Conservation (phyloP, 2,329 filamentous ascomycete species). For the Colletotrichum orbiculare region DNA sequence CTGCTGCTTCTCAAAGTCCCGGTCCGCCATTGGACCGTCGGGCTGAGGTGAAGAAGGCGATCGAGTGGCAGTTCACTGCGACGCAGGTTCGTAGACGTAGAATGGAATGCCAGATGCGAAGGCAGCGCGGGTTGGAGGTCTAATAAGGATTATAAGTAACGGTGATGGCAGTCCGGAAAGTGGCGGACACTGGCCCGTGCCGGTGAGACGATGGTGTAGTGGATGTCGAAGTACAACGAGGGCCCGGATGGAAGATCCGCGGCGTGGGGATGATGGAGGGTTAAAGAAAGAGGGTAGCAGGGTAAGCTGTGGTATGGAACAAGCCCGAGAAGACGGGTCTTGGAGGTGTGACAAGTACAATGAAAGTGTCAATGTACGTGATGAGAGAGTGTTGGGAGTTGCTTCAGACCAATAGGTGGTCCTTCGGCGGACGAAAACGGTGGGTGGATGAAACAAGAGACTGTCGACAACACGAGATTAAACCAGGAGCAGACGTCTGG, state of each 20-base stretch:
- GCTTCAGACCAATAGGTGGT: no score
- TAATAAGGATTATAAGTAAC: conserved; percentile 6
- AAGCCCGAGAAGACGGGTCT: not conserved
- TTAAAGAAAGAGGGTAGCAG: not conserved
- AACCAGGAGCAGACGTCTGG: conserved; percentile 70
- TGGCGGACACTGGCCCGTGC: conserved; percentile 33
- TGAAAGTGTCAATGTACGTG: conserved; percentile 3
- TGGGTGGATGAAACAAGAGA: conserved; percentile 3
- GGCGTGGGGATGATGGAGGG: not conserved
- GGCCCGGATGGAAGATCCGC: conserved; percentile 2
- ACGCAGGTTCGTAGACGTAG: not conserved
- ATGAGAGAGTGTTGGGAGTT: conserved; percentile 1
- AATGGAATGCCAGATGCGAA: not conserved
- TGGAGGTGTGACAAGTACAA: not conserved
- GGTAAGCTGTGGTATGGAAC: conserved; percentile 5
- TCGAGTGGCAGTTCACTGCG: conserved; percentile 2
- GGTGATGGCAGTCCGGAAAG: conserved; percentile 28
- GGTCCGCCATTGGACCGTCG: conserved; percentile 43
- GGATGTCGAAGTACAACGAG: conserved; percentile 17
- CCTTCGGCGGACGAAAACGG: no score
- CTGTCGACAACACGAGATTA: conserved; percentile 2
- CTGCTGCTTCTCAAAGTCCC: conserved; percentile 43
- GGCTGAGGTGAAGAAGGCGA: not conserved
- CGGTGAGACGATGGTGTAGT: conserved; percentile 13
- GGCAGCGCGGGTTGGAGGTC: not conserved